Conservation (phyloP, 208 protist species). For the Tritrichomonas foetus region DNA sequence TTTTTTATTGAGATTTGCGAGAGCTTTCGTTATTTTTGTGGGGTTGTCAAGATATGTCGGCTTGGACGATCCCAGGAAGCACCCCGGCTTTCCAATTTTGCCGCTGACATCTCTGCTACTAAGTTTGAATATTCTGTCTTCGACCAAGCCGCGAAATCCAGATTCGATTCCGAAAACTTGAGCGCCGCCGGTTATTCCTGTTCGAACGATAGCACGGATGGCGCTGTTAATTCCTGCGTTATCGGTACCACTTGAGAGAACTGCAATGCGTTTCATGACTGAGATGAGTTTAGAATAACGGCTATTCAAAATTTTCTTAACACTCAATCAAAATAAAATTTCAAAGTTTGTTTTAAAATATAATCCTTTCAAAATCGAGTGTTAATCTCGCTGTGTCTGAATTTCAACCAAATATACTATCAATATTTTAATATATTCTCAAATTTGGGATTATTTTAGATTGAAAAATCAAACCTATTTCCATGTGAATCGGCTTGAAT, state of each 20-base stretch:
- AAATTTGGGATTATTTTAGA: no score
- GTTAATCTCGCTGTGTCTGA: no score
- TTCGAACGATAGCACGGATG: neutral
- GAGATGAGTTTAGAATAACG: no score
- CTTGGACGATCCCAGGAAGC: neutral
- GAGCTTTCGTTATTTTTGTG: neutral
- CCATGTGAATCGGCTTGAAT: no score
- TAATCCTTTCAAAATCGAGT: no score
- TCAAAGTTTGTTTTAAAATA: no score
- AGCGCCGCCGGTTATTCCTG: neutral
- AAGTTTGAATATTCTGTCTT: neutral
- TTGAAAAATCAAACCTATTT: no score
- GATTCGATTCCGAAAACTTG: neutral
- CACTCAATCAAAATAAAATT: no score
- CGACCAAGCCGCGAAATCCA: neutral
- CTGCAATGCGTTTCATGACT: neutral
- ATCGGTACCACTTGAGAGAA: neutral
- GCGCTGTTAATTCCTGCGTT: neutral
- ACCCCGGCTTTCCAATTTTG: neutral
- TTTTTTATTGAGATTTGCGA: neutral
- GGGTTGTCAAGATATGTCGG: neutral
- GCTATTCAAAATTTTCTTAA: no score
- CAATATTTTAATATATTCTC: no score
- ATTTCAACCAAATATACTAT: no score
- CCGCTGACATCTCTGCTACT: neutral